A percentile compares a stretch with the other conserved stretches of the same genome.
These are phyloP conservation scores for Kwoniella botswanensis DNA, from an alignment of 768 basidiomycete species.

Conservation along the genomic window DNA sequence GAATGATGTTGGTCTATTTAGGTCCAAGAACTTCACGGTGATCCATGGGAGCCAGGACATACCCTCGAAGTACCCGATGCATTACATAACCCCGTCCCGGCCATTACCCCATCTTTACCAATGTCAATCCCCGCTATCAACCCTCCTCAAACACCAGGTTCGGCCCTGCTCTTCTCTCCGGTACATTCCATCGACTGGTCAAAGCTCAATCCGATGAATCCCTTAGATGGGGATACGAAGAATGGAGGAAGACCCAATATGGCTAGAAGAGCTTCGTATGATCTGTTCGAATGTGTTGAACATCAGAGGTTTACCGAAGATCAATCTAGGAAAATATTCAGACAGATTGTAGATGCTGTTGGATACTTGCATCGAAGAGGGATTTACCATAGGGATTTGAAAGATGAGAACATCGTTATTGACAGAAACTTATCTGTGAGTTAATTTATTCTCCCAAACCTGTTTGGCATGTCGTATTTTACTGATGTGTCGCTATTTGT, in stretches of 20 bases:
- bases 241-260: constrained; percentile 56
- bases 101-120: constrained; percentile 21
- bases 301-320: constrained; percentile 77
- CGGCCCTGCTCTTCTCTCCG: constrained; percentile 18
- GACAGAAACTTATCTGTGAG: constrained; percentile 64
- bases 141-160: constrained; percentile 23
- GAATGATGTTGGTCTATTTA: constrained; percentile 53
- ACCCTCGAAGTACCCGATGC: constrained; percentile 21
- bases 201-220: constrained; percentile 14
- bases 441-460: background rate
- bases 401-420: constrained; percentile 62
- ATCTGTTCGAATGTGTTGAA: constrained; percentile 95
- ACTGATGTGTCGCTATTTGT: no score
- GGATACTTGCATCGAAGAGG: constrained; percentile 66
- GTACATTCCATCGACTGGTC: constrained; percentile 27
- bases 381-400: constrained; percentile 60
- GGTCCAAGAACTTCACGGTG: constrained; percentile 92
- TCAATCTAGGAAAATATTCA: constrained; percentile 80
- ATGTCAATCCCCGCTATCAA: constrained; percentile 12
- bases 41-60: constrained; percentile 69
- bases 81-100: constrained; percentile 9
- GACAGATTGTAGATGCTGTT: constrained; percentile 84
- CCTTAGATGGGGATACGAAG: background rate
- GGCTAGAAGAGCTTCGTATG: constrained; percentile 77
- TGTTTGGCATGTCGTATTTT: background rate